Evolutionary conservation across 2,329 filamentous ascomycete species (phyloP).

Genomic region (Sporothrix dimorphospora): DNA sequence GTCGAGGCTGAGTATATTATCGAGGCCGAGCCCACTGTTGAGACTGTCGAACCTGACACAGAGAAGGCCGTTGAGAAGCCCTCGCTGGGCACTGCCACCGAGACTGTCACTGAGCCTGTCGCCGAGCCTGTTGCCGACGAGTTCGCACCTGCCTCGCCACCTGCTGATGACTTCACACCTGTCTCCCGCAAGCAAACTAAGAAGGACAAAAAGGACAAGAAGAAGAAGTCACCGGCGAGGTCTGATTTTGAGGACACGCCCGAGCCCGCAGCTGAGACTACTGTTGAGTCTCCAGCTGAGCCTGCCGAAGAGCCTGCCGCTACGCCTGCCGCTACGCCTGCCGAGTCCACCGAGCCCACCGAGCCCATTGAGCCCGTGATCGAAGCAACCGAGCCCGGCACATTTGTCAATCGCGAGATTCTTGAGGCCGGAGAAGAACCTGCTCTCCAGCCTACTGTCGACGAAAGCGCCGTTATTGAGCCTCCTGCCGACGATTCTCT

Average conservation of each 20-base stretch:
- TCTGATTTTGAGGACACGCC: neutral
- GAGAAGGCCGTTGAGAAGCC: neutral
- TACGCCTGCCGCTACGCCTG: too few relatives aligned
- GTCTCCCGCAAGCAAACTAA: too few relatives aligned
- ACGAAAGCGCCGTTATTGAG: neutral
- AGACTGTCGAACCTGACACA: neutral
- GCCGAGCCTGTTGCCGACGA: neutral
- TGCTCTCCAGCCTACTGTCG: neutral
- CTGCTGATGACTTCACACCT: neutral
- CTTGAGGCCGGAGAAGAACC: neutral
- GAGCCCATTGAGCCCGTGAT: neutral
- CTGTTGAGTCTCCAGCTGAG: too few relatives aligned
- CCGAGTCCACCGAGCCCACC: too few relatives aligned
- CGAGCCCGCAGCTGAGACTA: conserved; percentile 4
- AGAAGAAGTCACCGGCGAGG: conserved; percentile 24
- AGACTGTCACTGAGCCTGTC: neutral
- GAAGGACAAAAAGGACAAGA: conserved; percentile 25
- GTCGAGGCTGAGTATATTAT: neutral
- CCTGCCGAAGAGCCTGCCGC: neutral
- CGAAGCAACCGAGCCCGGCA: neutral
- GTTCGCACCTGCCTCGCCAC: neutral
- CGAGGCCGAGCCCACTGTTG: neutral
- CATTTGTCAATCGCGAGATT: neutral
- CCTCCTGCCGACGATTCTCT: neutral
- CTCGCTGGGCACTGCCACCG: neutral